phyloP scores from a whole-genome alignment of 2,329 filamentous ascomycete species.

The Macrophomina tecta region DNA sequence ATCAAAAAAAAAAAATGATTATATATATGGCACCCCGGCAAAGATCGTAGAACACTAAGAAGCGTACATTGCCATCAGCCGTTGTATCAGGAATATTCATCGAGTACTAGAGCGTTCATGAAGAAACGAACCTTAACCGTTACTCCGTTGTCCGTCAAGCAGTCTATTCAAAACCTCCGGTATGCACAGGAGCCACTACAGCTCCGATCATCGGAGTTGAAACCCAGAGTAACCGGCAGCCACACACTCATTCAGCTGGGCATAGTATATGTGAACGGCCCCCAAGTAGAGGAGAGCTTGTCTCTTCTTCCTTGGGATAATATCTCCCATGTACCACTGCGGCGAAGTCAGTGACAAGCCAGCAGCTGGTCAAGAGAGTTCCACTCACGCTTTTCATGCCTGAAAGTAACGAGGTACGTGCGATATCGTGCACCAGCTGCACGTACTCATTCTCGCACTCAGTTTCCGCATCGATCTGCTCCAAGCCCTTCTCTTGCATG shows the following conservation, averaged over 20 bases:
- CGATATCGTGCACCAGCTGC: slow-evolving; percentile 54
- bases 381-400: slow-evolving; percentile 47
- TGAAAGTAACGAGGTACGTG: slow-evolving; percentile 56
- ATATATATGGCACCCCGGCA: no score
- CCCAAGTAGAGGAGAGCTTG: slow-evolving; percentile 60
- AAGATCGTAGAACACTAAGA: no score
- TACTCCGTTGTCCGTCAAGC: no score
- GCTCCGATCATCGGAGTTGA: slow-evolving; percentile 9
- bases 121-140: no score
- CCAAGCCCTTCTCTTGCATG: slow-evolving; percentile 54
- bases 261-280: slow-evolving; percentile 36
- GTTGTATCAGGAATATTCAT: no score
- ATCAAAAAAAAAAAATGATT: no score
- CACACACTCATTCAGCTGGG: slow-evolving; percentile 31
- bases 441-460: slow-evolving; percentile 59
- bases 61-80: no score
- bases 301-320: slow-evolving; percentile 59
- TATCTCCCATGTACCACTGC: slow-evolving; percentile 62
- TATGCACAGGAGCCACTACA: no score
- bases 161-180: no score
- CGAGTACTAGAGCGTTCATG: no score
- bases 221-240: slow-evolving; percentile 34
- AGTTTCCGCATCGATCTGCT: slow-evolving; percentile 57
- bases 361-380: not conserved
- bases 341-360: not conserved